A percentile compares a stretch with the other conserved stretches of the same genome.
phyloP scores from a whole-genome alignment of 2,329 filamentous ascomycete genomes.

The Paecilomyces sp. region DNA sequence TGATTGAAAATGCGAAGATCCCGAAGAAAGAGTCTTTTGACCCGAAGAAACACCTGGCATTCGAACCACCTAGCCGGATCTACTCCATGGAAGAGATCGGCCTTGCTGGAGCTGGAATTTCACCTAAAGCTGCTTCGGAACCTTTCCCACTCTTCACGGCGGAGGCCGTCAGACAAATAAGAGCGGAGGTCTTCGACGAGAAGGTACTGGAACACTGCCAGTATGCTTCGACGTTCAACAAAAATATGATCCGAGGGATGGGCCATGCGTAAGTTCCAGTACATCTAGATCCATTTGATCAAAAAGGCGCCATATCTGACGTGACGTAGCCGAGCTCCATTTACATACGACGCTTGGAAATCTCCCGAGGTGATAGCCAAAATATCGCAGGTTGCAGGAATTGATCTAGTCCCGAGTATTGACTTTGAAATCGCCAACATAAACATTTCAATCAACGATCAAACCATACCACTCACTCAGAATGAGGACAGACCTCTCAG shows the following conservation, averaged over 20 bases:
- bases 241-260: neutral
- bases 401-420: neutral
- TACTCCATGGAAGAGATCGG: neutral
- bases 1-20: too few species aligned
- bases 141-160: neutral
- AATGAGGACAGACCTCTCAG: neutral
- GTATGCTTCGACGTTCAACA: neutral
- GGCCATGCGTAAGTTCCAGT: neutral
- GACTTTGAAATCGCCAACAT: too few species aligned
- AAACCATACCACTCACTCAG: too few species aligned
- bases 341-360: too few species aligned
- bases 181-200: neutral
- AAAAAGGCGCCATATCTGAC: too few species aligned
- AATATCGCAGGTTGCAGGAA: neutral
- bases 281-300: too few species aligned
- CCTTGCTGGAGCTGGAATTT: neutral
- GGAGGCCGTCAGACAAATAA: neutral
- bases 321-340: too few species aligned
- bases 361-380: too few species aligned
- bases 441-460: too few species aligned
- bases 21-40: too few species aligned
- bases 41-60: too few species aligned
- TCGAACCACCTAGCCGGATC: too few species aligned
- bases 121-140: neutral
- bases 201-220: neutral